Conservation (phyloP, 345 rosid genomes). For the Kandelia obovata region DNA sequence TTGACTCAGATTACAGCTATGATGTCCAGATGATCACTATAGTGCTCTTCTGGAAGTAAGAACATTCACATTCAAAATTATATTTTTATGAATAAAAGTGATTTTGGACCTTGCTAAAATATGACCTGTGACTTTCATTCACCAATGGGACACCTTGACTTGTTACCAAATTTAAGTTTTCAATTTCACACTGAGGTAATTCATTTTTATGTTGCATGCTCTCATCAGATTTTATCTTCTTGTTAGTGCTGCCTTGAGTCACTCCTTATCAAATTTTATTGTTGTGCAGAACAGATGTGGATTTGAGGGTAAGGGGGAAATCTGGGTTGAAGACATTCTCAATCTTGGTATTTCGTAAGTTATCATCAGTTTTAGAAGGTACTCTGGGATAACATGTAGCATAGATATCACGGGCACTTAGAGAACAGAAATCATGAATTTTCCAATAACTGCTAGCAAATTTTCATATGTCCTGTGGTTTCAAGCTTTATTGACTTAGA, state of each 20-base stretch:
- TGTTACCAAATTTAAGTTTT: not conserved
- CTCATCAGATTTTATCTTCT: not conserved
- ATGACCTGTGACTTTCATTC: not conserved
- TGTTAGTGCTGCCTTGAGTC: constrained; percentile 2
- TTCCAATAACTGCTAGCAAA: not conserved
- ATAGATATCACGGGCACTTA: not conserved
- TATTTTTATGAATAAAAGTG: not conserved
- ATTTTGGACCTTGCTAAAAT: not conserved
- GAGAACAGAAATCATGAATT: not conserved
- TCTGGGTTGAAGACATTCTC: constrained; percentile 94
- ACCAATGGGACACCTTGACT: not conserved
- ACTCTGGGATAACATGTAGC: not conserved
- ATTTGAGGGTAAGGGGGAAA: constrained; percentile 80
- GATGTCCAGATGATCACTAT: too few relatives aligned
- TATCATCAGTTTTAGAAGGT: not conserved
- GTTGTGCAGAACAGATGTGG: constrained; percentile 87
- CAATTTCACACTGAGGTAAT: not conserved
- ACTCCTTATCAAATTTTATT: constrained; percentile 13
- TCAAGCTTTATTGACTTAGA: not conserved
- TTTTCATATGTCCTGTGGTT: not conserved
- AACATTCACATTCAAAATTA: not conserved
- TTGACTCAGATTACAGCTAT: not conserved
- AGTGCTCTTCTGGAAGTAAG: constrained; percentile 1
- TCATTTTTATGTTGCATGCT: not conserved
- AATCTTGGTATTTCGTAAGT: constrained; percentile 94